A percentile compares a stretch with the other conserved stretches of the same genome.
These are phyloP conservation scores for Vicia sativa DNA, from an alignment of 306 rosid genomes.

Conservation along the genomic window DNA sequence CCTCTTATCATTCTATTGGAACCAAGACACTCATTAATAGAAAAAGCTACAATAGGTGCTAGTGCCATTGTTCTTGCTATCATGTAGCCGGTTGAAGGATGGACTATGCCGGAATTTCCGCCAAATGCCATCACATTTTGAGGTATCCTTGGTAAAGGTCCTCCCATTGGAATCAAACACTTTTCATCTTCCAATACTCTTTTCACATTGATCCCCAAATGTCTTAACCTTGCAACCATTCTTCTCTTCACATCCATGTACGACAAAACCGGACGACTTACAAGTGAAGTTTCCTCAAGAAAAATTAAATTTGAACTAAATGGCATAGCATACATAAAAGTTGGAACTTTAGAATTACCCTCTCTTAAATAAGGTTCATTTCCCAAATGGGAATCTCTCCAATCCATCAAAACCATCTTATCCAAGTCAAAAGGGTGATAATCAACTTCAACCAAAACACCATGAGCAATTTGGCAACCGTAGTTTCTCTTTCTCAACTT, in stretches of 20 bases:
- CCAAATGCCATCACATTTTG: constrained; percentile 79
- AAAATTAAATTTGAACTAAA: constrained; percentile 70
- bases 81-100: constrained; percentile 91
- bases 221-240: constrained; percentile 86
- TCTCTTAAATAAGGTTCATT: constrained; percentile 67
- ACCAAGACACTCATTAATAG: constrained; percentile 75
- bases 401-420: constrained; percentile 67
- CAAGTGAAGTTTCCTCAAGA: constrained; percentile 86
- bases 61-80: constrained; percentile 70
- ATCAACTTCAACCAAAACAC: constrained; percentile 78
- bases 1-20: constrained; percentile 85
- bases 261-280: constrained; percentile 68
- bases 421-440: constrained; percentile 79
- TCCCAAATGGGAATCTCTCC: constrained; percentile 74
- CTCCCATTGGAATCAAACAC: constrained; percentile 96
- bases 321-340: constrained; percentile 94
- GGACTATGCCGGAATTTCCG: constrained; percentile 75
- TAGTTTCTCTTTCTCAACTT: constrained; percentile 56
- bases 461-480: constrained; percentile 86
- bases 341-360: constrained; percentile 59
- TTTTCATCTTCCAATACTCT: constrained; percentile 75
- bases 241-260: constrained; percentile 64
- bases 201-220: constrained; percentile 74
- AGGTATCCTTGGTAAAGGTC: constrained; percentile 72
- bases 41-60: constrained; percentile 56